Conservation (phyloP, 768 basidiomycete genomes). For the Kwoniella sp. region DNA sequence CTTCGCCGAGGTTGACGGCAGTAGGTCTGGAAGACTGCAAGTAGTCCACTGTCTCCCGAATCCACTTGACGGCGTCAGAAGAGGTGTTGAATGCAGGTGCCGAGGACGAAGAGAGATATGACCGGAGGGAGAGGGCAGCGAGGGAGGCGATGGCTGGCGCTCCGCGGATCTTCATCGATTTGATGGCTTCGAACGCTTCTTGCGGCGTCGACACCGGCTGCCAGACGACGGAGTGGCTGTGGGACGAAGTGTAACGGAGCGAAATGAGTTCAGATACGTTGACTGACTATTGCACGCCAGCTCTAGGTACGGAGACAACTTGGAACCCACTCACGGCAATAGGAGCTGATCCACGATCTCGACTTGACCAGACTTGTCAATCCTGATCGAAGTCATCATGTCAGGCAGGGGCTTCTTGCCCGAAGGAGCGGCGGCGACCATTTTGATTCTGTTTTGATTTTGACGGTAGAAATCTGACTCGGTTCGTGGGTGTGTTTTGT, state of each 20-base stretch:
- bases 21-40: constrained; percentile 90
- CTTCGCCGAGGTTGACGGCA: constrained; percentile 90
- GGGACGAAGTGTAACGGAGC: background rate
- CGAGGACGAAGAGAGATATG: constrained; percentile 63
- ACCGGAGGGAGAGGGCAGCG: constrained; percentile 76
- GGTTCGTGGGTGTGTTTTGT: no score
- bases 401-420: constrained; percentile 51
- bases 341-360: constrained; percentile 90
- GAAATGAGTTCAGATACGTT: background rate
- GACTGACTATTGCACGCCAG: background rate
- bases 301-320: background rate
- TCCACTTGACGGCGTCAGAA: constrained; percentile 62
- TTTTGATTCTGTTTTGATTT: constrained; percentile 14
- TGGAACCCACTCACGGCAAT: constrained; percentile 63
- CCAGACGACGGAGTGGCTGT: constrained; percentile 58
- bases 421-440: constrained; percentile 50
- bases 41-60: constrained; percentile 61
- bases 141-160: constrained; percentile 94
- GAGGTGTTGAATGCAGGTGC: constrained; percentile 55
- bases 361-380: constrained; percentile 62
- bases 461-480: background rate
- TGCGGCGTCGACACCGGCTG: constrained; percentile 67
- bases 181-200: constrained; percentile 90
- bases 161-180: constrained; percentile 88
- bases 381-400: constrained; percentile 57